Percentiles rank a stretch among this genome's conserved stretches.
phyloP scores from a whole-genome alignment of 148 eudicot species.

The Pouteria glomerata region DNA sequence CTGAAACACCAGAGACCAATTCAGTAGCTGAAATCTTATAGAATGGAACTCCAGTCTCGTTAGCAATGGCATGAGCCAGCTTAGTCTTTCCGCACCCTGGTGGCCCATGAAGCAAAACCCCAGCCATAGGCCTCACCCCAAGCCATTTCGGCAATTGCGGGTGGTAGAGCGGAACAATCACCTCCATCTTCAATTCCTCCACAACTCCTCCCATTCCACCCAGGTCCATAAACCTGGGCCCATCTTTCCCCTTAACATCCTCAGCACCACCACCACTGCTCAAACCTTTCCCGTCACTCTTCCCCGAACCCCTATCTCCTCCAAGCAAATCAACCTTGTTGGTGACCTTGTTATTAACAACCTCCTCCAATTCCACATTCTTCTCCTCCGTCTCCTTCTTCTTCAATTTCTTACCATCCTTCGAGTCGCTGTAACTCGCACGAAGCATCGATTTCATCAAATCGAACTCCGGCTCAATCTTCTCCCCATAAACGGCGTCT shows the following conservation, averaged over 20 bases:
- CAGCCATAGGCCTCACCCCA: slow-evolving; percentile 55
- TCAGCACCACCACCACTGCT: background rate
- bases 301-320: slow-evolving; percentile 6
- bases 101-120: slow-evolving; percentile 79
- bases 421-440: slow-evolving; percentile 18
- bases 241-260: slow-evolving; percentile 26
- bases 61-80: slow-evolving; percentile 89
- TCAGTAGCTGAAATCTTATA: slow-evolving; percentile 76
- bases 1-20: slow-evolving; percentile 82
- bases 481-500: slow-evolving; percentile 39
- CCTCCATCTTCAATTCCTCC: slow-evolving; percentile 61
- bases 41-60: slow-evolving; percentile 69
- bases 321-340: slow-evolving; percentile 25
- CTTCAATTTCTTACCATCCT: background rate
- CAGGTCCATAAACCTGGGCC: slow-evolving; percentile 63
- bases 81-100: slow-evolving; percentile 94
- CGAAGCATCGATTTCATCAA: slow-evolving; percentile 60
- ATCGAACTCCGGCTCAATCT: slow-evolving; percentile 48
- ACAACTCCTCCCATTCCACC: slow-evolving; percentile 61
- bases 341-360: slow-evolving; percentile 20
- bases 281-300: background rate
- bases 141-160: slow-evolving; percentile 43
- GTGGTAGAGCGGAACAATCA: slow-evolving; percentile 64
- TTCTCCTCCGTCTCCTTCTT: slow-evolving; percentile 1
- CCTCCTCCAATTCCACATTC: slow-evolving; percentile 54